Percentiles rank a stretch among this genome's conserved stretches.
Evolutionary conservation across 192 early-diverging fungal genomes (phyloP).

Genomic region (Coemansia nantahalensis): DNA sequence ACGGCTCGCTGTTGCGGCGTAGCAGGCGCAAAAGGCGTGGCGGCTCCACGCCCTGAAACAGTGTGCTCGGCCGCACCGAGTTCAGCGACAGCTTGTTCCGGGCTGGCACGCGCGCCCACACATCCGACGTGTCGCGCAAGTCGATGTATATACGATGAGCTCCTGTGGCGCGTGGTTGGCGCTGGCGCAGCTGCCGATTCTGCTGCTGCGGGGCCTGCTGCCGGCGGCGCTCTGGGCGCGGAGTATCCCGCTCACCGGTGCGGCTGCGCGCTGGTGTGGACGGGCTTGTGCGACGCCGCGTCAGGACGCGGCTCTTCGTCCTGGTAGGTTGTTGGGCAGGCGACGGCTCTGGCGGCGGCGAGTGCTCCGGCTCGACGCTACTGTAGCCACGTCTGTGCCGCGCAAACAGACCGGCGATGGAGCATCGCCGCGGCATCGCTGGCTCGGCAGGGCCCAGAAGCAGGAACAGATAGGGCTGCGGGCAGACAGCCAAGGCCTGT

Average conservation of each 20-base stretch:
- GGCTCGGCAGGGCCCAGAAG: neutral
- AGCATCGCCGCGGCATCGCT: slow-evolving; percentile 10
- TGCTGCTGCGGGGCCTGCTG: neutral
- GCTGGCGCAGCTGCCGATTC: too few species aligned
- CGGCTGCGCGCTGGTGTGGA: neutral
- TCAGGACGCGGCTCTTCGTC: neutral
- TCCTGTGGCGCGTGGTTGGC: too few species aligned
- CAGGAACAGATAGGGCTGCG: too few species aligned
- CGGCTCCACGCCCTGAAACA: slow-evolving; percentile 10
- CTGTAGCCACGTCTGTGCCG: neutral
- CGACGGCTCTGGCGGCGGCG: neutral
- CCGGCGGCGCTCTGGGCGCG: neutral
- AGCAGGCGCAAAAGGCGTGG: slow-evolving; percentile 18
- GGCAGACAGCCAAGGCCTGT: too few species aligned
- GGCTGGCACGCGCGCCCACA: slow-evolving; percentile 6
- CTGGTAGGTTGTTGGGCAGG: neutral
- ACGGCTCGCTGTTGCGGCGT: neutral
- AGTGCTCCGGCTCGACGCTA: too few species aligned
- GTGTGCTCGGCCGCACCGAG: slow-evolving; percentile 4
- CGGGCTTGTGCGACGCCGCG: neutral
- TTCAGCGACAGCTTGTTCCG: slow-evolving; percentile 12
- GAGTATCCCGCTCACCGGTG: neutral
- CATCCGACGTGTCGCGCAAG: slow-evolving; percentile 12
- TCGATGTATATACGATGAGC: slow-evolving; percentile 5
- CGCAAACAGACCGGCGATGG: slow-evolving; percentile 5